Conservation (phyloP, 2,329 filamentous ascomycete genomes). For the Penicillium paneum region DNA sequence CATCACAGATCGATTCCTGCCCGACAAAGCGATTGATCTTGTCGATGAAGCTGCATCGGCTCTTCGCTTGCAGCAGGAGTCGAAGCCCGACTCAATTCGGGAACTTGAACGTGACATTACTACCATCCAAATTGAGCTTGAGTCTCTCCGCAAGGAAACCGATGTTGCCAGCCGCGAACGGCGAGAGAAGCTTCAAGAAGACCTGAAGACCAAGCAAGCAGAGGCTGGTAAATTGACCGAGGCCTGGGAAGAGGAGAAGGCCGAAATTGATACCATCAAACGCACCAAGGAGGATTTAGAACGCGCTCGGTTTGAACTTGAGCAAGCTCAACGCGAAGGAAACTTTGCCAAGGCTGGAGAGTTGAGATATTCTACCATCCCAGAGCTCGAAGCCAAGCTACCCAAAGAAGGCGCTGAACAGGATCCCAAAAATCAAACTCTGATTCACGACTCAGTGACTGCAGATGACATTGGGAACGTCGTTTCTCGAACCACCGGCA, state of each 20-base stretch:
- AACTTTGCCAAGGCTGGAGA: slow-evolving; percentile 91
- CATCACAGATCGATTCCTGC: slow-evolving; percentile 91
- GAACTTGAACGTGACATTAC: slow-evolving; percentile 91
- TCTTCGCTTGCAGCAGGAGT: slow-evolving; percentile 88
- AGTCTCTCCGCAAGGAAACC: slow-evolving; percentile 89
- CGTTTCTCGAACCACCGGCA: slow-evolving; percentile 86
- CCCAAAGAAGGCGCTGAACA: slow-evolving; percentile 66
- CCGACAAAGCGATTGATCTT: slow-evolving; percentile 94
- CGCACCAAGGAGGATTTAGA: slow-evolving; percentile 85
- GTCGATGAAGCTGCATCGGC: slow-evolving; percentile 95
- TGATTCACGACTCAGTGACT: slow-evolving; percentile 93
- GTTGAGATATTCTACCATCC: slow-evolving; percentile 83
- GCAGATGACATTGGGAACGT: slow-evolving; percentile 91
- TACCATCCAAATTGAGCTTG: slow-evolving; percentile 94
- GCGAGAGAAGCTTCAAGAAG: slow-evolving; percentile 76
- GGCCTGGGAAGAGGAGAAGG: slow-evolving; percentile 86
- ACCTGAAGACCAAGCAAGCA: slow-evolving; percentile 71
- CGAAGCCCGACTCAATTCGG: slow-evolving; percentile 92
- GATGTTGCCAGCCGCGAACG: slow-evolving; percentile 86
- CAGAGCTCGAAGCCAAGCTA: slow-evolving; percentile 71
- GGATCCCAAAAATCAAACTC: slow-evolving; percentile 49
- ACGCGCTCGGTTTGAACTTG: slow-evolving; percentile 76
- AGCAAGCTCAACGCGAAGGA: slow-evolving; percentile 80
- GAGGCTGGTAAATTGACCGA: slow-evolving; percentile 72
- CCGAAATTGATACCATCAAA: slow-evolving; percentile 83